Evolutionary conservation across 805 yeast species (phyloP).

Genomic region (Kodamaea jinghongensis): DNA sequence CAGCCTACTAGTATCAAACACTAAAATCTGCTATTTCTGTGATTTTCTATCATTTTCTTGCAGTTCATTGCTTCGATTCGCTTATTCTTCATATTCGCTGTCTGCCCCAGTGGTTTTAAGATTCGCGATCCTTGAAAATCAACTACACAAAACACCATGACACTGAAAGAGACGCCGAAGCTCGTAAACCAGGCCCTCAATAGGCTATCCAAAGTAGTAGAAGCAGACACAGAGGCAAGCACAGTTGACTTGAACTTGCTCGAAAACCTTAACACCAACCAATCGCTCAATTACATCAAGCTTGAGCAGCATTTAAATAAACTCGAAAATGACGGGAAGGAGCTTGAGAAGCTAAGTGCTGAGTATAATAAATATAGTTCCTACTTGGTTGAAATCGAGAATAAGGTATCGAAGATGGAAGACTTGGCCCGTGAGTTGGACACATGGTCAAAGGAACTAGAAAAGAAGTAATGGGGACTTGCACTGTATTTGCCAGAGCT

Average conservation of each 20-base stretch:
- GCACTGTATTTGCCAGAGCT: no score
- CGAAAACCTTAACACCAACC: slow-evolving; percentile 57
- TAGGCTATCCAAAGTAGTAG: slow-evolving; percentile 30
- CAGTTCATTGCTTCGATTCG: no score
- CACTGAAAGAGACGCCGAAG: slow-evolving; percentile 30
- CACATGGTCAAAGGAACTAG: slow-evolving; percentile 57
- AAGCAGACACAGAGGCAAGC: slow-evolving; percentile 41
- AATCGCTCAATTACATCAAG: slow-evolving; percentile 50
- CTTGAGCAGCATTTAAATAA: slow-evolving; percentile 38
- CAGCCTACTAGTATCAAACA: no score
- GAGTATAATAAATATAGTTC: slow-evolving; percentile 25
- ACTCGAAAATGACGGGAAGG: slow-evolving; percentile 41
- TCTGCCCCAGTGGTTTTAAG: no score
- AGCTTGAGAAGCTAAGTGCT: slow-evolving; percentile 19
- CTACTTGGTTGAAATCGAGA: slow-evolving; percentile 29
- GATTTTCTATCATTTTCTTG: no score
- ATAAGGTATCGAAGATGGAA: slow-evolving; percentile 41
- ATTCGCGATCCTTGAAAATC: no score
- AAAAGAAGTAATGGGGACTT: slow-evolving; percentile 30
- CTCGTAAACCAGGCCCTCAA: slow-evolving; percentile 29
- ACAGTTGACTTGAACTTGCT: slow-evolving; percentile 47
- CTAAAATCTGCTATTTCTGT: no score
- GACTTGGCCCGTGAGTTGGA: slow-evolving; percentile 55
- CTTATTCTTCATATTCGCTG: no score
- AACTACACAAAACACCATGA: slow-evolving; percentile 13